A percentile compares a stretch with the other conserved stretches of the same genome.
phyloP scores from a whole-genome alignment of 768 basidiomycete genomes.

The Cystoderma amianthinum region DNA sequence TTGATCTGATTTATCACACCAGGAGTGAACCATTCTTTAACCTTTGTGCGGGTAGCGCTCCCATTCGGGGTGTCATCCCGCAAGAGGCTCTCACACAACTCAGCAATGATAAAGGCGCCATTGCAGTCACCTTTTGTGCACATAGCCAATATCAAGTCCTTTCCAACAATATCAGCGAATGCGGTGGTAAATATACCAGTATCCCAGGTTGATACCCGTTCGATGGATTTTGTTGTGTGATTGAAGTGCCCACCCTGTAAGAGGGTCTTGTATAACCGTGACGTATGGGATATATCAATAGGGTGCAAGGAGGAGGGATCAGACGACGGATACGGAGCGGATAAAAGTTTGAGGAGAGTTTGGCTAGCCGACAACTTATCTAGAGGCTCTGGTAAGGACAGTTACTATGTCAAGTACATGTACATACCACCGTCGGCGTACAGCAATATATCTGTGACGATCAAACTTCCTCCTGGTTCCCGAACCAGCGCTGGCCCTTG shows the following conservation, averaged over 20 bases:
- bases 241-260: slow-evolving; percentile 89
- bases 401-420: background rate
- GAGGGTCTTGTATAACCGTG: slow-evolving; percentile 82
- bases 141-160: slow-evolving; percentile 46
- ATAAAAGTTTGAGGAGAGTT: slow-evolving; percentile 53
- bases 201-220: slow-evolving; percentile 44
- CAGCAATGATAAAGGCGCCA: slow-evolving; percentile 73
- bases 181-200: slow-evolving; percentile 48
- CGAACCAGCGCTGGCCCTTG: slow-evolving; percentile 55
- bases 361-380: slow-evolving; percentile 65
- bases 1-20: slow-evolving; percentile 41
- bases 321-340: slow-evolving; percentile 47
- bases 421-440: slow-evolving; percentile 76
- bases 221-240: slow-evolving; percentile 48
- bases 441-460: slow-evolving; percentile 79
- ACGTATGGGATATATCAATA: slow-evolving; percentile 77
- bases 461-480: slow-evolving; percentile 75
- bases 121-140: slow-evolving; percentile 46
- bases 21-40: slow-evolving; percentile 55
- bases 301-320: slow-evolving; percentile 48
- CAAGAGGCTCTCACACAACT: slow-evolving; percentile 55
- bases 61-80: slow-evolving; percentile 25
- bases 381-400: slow-evolving; percentile 18
- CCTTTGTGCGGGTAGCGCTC: slow-evolving; percentile 28
- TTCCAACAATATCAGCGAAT: slow-evolving; percentile 49